Conservation (phyloP, 495 filamentous ascomycete species). For the Trichoderma erinaceum region DNA sequence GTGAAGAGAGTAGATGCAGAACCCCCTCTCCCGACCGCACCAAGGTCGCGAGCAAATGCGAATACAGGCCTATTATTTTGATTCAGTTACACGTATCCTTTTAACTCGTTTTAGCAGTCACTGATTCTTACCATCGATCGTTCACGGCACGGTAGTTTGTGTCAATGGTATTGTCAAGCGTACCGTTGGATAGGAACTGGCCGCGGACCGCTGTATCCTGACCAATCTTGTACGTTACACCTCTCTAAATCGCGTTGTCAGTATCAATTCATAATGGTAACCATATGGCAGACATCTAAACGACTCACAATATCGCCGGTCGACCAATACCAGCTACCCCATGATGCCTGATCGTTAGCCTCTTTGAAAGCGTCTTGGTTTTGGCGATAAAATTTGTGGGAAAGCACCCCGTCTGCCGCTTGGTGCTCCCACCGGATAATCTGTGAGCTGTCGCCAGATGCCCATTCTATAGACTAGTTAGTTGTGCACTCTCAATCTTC, state of each 20-base stretch:
- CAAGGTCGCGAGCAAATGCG: constrained; percentile 76
- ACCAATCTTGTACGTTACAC: constrained; percentile 57
- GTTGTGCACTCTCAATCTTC: constrained; percentile 18
- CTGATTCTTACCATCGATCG: constrained; percentile 50
- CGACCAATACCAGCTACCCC: constrained; percentile 75
- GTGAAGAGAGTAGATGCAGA: constrained; percentile 57
- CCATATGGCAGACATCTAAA: neutral
- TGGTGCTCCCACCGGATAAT: constrained; percentile 36
- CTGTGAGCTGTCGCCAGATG: constrained; percentile 35
- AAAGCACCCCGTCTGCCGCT: constrained; percentile 33
- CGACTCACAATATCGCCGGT: constrained; percentile 40
- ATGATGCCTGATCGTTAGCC: constrained; percentile 67
- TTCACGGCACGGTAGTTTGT: constrained; percentile 60
- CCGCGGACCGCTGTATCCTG: constrained; percentile 57
- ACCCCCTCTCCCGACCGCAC: constrained; percentile 27
- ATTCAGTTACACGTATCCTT: neutral
- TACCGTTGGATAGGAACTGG: constrained; percentile 57
- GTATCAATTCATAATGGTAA: constrained; percentile 17
- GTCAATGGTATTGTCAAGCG: constrained; percentile 60
- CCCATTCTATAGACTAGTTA: constrained; percentile 32
- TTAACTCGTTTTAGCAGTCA: neutral
- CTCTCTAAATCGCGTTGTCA: constrained; percentile 20
- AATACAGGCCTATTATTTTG: constrained; percentile 62
- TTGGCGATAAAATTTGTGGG: constrained; percentile 53
- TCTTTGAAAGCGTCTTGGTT: constrained; percentile 65